Evolutionary conservation across 257 asterid species (phyloP).

Genomic region (Orobanche coerulescens): DNA sequence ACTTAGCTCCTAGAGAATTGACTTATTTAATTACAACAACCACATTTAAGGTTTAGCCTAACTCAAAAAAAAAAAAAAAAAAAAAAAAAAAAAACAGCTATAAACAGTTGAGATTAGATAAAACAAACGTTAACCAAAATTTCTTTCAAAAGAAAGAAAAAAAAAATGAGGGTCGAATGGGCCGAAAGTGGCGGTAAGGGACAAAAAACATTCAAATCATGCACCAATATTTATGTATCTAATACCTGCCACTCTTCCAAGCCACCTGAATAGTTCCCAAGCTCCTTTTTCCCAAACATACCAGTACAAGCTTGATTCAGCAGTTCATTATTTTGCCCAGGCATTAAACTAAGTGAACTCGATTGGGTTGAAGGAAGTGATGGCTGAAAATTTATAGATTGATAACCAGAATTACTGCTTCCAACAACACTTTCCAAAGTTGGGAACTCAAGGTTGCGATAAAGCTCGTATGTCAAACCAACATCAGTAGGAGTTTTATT

Average conservation of each 20-base stretch:
- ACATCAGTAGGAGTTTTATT: constrained; percentile 23
- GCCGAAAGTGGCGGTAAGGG: no score
- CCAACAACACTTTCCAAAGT: constrained; percentile 50
- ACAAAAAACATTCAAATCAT: constrained; percentile 1
- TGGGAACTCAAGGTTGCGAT: constrained; percentile 34
- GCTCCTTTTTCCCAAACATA: constrained; percentile 30
- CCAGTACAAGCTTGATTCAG: constrained; percentile 39
- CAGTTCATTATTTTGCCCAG: constrained; percentile 42
- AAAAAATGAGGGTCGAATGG: no score
- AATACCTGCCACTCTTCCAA: constrained; percentile 71
- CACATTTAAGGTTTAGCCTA: no score
- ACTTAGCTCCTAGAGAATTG: no score
- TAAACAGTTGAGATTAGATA: no score
- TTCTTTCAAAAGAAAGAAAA: no score
- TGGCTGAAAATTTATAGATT: constrained; percentile 39
- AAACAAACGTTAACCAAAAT: no score
- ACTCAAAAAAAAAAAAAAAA: no score
- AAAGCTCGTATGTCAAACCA: constrained; percentile 37
- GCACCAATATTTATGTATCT: constrained; percentile 4
- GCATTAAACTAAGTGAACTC: constrained; percentile 30
- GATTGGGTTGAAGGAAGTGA: constrained; percentile 43
- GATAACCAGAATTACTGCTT: constrained; percentile 39
- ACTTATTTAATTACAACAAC: no score
- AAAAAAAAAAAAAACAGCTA: no score
- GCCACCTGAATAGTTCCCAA: constrained; percentile 33